Base-by-base conservation (phyloP, 495 filamentous ascomycete species). In the Tuber umbilicatum region DNA sequence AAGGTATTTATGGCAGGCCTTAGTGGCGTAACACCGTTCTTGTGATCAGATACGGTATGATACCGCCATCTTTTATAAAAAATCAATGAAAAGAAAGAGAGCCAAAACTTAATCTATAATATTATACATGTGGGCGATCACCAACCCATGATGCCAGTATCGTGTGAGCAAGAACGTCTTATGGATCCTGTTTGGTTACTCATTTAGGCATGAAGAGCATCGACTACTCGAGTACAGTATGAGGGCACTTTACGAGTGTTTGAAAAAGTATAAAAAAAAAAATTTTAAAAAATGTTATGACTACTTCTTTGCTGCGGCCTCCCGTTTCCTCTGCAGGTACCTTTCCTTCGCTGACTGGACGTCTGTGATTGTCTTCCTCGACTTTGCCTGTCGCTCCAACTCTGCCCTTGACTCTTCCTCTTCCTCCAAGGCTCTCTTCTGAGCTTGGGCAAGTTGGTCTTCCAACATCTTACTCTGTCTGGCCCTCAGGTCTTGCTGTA, bases 381-480 rank as follows among this genome's bases (percentile, higher is more conserved):
- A 88, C 69, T 96, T 97, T 67, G 86, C 87, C 70, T 89, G 88
- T 72, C 93, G 86, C 80, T 93, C 92, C 38, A 89, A 82, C 84
- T 90, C 90, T 81, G 87, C 84, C 80, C 84, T 83, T 73, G 91
- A 91, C 70, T 89, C 89, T 73, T 91, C 92, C 70, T 92, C 93
- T 76, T 93, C 90, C 73, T 93, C 91, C 16, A 89, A 77, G 42
- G 89, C 88, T 76, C 92, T 86, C 82, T 93, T 94, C 5, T 91
- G 87, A 70, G 88, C 87, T 79, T 91, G 88, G 78, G 92, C 92
- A 64, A 97, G 83, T 82, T 94, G 92, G 71, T 89, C 87, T 79
- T 94, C 93, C 67, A 99, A 87, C 91, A 97, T 94, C 75, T 91
- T 88, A 6, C 90, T 92, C 84, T 97, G 93, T 60, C 93, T 86